Conservation (phyloP, 129 eudicot species). For the Logfia minima region DNA sequence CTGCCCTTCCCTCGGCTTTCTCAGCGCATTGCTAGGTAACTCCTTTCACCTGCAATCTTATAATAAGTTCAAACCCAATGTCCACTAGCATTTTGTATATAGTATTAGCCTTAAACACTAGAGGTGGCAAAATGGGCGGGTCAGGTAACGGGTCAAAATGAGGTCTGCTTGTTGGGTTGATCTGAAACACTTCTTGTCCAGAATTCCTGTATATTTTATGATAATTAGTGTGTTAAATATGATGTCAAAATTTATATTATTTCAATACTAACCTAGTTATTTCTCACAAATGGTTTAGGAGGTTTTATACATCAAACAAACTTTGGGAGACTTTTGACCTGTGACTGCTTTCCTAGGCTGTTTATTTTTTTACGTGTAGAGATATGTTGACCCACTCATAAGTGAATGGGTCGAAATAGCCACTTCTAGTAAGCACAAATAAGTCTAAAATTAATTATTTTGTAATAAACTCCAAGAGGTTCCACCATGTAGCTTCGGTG, state of each 20-base stretch:
- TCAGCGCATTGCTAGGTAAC: slow-evolving; percentile 92
- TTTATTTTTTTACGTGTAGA: neutral
- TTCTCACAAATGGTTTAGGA: too few species aligned
- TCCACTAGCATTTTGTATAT: neutral
- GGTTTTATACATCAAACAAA: too few species aligned
- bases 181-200: neutral
- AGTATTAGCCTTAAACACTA: neutral
- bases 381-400: neutral
- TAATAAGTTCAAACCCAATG: neutral
- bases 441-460: neutral
- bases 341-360: neutral
- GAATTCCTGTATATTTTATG: too few species aligned
- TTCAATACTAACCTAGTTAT: too few species aligned
- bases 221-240: too few species aligned
- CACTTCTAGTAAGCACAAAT: neutral
- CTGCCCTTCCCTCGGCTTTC: slow-evolving; percentile 93
- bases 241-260: too few species aligned
- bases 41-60: neutral
- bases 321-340: neutral
- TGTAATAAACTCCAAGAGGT: neutral
- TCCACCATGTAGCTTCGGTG: neutral
- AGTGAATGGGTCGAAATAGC: neutral
- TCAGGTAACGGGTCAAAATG: neutral
- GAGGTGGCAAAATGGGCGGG: neutral
- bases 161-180: neutral